Evolutionary conservation across 345 rosid genomes (phyloP).

Genomic region (Sisymbrium altissimum): DNA sequence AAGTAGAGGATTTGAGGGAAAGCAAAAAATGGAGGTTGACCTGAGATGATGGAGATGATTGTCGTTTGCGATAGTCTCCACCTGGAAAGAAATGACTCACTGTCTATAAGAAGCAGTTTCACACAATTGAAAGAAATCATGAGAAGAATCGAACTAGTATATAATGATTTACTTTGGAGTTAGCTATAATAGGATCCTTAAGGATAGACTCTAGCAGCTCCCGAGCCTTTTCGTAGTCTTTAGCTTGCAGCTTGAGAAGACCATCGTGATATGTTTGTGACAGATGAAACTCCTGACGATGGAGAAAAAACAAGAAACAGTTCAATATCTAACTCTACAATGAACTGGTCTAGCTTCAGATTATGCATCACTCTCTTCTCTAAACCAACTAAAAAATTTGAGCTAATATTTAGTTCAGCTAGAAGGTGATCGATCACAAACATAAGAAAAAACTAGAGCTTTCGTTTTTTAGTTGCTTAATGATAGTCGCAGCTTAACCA

Average conservation of each 20-base stretch:
- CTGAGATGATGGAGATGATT: slow-evolving; percentile 87
- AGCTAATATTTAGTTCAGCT: not conserved
- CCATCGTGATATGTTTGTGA: slow-evolving; percentile 90
- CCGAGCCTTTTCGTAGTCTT: slow-evolving; percentile 78
- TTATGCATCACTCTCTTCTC: not conserved
- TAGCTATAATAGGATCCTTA: slow-evolving; percentile 74
- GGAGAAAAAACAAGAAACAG: not conserved
- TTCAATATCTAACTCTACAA: not conserved
- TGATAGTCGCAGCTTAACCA: not conserved
- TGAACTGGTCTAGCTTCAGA: not conserved
- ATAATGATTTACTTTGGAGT: slow-evolving; percentile 50
- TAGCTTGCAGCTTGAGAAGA: slow-evolving; percentile 81
- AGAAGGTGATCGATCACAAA: not conserved
- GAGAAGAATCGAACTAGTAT: not conserved
- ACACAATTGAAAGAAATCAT: not conserved
- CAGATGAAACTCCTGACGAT: slow-evolving; percentile 84
- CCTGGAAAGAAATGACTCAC: slow-evolving; percentile 42
- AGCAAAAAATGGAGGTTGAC: slow-evolving; percentile 33
- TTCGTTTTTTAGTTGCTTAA: not conserved
- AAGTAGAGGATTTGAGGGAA: not conserved
- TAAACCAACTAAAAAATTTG: not conserved
- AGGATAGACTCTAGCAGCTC: slow-evolving; percentile 74
- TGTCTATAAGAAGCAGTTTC: not conserved
- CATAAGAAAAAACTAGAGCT: not conserved
- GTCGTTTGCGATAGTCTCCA: slow-evolving; percentile 55